Percentiles rank a stretch among this genome's conserved stretches.
Conservation (phyloP, 2,329 filamentous ascomycete species). For the Sordariomycetes sp. region DNA sequence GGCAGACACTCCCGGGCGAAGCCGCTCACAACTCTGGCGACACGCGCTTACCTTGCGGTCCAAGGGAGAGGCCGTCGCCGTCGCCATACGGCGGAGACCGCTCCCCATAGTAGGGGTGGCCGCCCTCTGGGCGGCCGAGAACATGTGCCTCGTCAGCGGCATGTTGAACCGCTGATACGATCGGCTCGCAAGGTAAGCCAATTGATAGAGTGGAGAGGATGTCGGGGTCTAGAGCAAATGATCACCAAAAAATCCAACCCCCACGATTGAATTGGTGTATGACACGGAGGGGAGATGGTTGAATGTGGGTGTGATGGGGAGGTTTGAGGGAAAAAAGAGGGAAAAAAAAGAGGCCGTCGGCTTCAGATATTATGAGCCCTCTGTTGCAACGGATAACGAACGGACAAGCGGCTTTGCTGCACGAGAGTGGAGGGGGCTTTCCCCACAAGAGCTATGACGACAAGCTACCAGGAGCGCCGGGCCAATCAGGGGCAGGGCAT, state of each 20-base stretch:
- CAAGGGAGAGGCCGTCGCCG: constrained; percentile 72
- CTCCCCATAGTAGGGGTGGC: constrained; percentile 42
- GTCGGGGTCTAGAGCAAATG: constrained; percentile 3
- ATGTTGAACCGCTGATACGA: constrained; percentile 4
- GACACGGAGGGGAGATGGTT: constrained; percentile 3
- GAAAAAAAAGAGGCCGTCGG: constrained; percentile 4
- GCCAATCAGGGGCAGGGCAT: constrained; percentile 4
- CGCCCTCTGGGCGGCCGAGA: constrained; percentile 52
- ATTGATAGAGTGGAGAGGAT: not conserved
- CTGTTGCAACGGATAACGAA: constrained; percentile 2
- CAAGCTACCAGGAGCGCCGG: not conserved
- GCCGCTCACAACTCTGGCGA: not conserved
- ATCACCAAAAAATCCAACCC: constrained; percentile 2
- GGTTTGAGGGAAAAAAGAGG: not conserved
- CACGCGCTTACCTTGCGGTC: constrained; percentile 62
- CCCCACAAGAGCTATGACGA: constrained; percentile 4
- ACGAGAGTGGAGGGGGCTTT: not conserved
- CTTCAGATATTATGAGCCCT: not conserved
- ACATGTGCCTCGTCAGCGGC: constrained; percentile 61
- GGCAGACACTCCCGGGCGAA: not conserved
- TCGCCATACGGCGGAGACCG: constrained; percentile 63
- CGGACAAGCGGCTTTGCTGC: constrained; percentile 2
- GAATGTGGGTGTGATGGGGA: not conserved
- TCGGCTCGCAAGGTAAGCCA: not conserved
- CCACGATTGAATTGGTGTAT: not conserved